Base-by-base conservation (phyloP, 192 early-diverging fungal genomes). In the Coemansia sp. region DNA sequence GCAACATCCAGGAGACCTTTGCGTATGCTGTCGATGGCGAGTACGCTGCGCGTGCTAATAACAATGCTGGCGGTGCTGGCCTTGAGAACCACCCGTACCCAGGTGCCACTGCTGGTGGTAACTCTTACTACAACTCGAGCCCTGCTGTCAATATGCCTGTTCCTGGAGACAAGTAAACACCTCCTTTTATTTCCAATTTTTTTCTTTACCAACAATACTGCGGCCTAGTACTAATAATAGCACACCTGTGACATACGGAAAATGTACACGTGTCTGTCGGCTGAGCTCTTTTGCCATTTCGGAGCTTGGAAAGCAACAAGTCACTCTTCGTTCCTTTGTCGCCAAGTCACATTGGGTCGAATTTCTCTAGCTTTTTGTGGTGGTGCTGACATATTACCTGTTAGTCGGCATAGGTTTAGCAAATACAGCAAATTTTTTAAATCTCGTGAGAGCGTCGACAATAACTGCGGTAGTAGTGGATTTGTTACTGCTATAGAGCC, bases 71-170 rank as follows among this genome's bases (percentile, higher is more conserved):
- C 68, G 37, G 70, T 70, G 29, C 62, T 65, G 63, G 66, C 69
- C 54, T 53, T 41, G 19, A 70, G 63, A 31, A 13, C 44, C 44
- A 68, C 39, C 66, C 73, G 21, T 75, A 67, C 31, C 27, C 66
- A 10, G 66, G 62, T 33, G 67, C 59, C 17, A n/a, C 65, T 7
- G 45, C 41, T 8, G 64, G 41, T 54, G 64, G 63, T 42, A 61
- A 54, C 67, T 63, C 64, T 56, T 80, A 80, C 63, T 76, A 81
- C 57, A 37, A 67, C 40, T 69, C 63, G 31, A 63, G 70, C n/a
- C 79, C 79, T 29, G 59, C 73, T 24, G 71, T 81, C 57, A 53
- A 41, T 44, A 81, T 81, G 79, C 74, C 79, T 0, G 44, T 65
- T 17, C 73, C 78, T 8, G 48, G 57, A 13, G 67, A 69, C 29